Evolutionary conservation across 1,139 yeast species (phyloP), one percentile per base, ranked within the genome.

Genomic region (Sugiyamaella paludigena): DNA sequence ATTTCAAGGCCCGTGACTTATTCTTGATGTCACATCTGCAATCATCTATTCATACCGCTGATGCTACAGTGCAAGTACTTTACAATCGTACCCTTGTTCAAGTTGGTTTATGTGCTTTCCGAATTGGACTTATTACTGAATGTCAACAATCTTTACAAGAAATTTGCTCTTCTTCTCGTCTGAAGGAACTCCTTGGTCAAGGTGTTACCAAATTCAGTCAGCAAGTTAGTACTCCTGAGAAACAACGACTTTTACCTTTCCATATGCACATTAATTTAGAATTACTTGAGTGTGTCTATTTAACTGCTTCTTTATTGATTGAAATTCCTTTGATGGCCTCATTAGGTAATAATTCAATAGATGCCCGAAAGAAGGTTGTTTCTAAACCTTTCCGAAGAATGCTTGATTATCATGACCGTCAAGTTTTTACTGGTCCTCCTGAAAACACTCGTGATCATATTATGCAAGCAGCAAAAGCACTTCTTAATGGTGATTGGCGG

Each of bases 191-290:
- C 56, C 79, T 94, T 58, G 98, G 98, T 52, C 99, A 92, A 75
- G 96, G 96, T 51, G 79, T 83, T 63, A 85, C 80, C 66, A 80
- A 88, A 67, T 82, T 78, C 66, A 74, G 73, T 66, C 24, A 19
- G 5, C 82, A 80, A 52, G 79, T 75, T 62, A 80, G 72, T 24
- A 40, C 49, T 19, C 79, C 77, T 56, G 92, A 84, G 66, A 85
- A 80, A 65, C 95, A 85, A 68, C 85, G 91, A 67, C 79, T 89
- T 68, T 78, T 92, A 66, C 99, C 99, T 53, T 94, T 87, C 85
- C 98, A 94, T 73, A 91, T 88, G 85, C 99, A 94, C 73, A 89
- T 94, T 69, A 94, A 94, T 71, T 77, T 91, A 63, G 98, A 94
- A 74, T 80, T 94, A 62, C 79, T 94, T 62, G 98, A 94, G 73